A percentile compares a stretch with the other conserved stretches of the same genome.
These are phyloP conservation scores for Neurospora sp. DNA, from an alignment of 495 filamentous ascomycete genomes.

Conservation along the genomic window DNA sequence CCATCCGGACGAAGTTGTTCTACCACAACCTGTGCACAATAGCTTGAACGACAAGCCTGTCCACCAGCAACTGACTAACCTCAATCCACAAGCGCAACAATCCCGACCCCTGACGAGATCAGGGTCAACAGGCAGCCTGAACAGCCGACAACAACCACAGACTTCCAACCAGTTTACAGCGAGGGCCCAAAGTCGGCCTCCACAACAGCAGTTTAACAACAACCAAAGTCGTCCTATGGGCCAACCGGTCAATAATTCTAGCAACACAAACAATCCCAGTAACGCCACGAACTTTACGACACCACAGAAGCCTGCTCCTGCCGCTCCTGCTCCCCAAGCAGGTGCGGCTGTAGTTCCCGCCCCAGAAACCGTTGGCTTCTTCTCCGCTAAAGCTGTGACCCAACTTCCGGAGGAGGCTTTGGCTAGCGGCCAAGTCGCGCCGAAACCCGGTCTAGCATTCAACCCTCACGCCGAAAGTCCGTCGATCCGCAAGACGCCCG, in stretches of 20 bases:
- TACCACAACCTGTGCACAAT: slow-evolving; percentile 12
- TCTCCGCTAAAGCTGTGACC: slow-evolving; percentile 60
- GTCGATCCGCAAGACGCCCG: slow-evolving; percentile 78
- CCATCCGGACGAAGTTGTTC: slow-evolving; percentile 53
- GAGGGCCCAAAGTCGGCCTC: slow-evolving; percentile 6
- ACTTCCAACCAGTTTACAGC: slow-evolving; percentile 24
- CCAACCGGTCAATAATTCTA: slow-evolving; percentile 7
- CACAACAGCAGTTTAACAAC: slow-evolving; percentile 19
- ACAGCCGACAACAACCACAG: slow-evolving; percentile 22
- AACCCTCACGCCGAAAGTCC: slow-evolving; percentile 77
- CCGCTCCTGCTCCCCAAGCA: slow-evolving; percentile 1
- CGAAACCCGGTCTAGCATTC: slow-evolving; percentile 48
- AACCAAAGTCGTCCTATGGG: slow-evolving; percentile 11
- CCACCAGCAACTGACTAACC: slow-evolving; percentile 2
- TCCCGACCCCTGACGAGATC: slow-evolving; percentile 17
- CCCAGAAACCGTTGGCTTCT: slow-evolving; percentile 42
- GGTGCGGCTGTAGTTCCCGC: slow-evolving; percentile 1
- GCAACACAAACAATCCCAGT: slow-evolving; percentile 12
- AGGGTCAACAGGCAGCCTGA: slow-evolving; percentile 15
- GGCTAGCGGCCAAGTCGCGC: slow-evolving; percentile 27
- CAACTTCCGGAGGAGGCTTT: slow-evolving; percentile 24
- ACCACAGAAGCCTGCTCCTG: slow-evolving; percentile 19
- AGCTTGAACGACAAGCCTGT: not conserved
- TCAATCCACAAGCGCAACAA: slow-evolving; percentile 27
- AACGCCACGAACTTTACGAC: slow-evolving; percentile 21